Percentiles rank a stretch among this genome's conserved stretches.
Conservation (phyloP, 345 rosid genomes). For the Microcos paniculata region DNA sequence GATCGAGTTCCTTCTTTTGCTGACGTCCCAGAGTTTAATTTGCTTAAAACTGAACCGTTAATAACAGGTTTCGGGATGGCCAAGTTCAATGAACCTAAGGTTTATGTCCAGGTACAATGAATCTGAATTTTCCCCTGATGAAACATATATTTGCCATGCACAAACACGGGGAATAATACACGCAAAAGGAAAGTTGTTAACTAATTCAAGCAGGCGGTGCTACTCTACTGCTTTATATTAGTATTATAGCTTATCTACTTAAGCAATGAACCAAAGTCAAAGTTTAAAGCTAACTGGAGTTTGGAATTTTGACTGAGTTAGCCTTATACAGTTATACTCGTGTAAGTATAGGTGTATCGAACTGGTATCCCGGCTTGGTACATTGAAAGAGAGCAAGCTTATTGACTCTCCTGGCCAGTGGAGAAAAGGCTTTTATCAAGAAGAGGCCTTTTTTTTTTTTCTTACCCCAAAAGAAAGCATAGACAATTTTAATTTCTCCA, state of each 20-base stretch:
- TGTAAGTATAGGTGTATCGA: background rate
- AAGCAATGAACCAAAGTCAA: too few species aligned
- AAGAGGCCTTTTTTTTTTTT: too few species aligned
- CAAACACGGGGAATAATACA: background rate
- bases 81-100: constrained; percentile 14
- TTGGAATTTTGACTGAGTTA: too few species aligned
- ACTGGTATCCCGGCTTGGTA: background rate
- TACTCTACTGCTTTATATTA: too few species aligned
- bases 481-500: too few species aligned
- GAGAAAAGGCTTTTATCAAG: too few species aligned
- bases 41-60: background rate
- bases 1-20: background rate
- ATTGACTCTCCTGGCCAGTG: too few species aligned
- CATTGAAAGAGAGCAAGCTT: background rate
- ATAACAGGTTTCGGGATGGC: background rate
- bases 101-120: constrained; percentile 31
- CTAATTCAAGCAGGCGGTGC: too few species aligned
- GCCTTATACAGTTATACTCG: background rate
- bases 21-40: background rate
- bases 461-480: too few species aligned
- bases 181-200: background rate
- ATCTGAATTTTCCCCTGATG: background rate
- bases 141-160: too few species aligned
- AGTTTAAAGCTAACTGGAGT: too few species aligned
- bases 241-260: too few species aligned